A percentile compares a stretch with the other conserved stretches of the same genome.
These are phyloP conservation scores for Vigna radiata DNA, from an alignment of 306 rosid species.

Conservation along the genomic window DNA sequence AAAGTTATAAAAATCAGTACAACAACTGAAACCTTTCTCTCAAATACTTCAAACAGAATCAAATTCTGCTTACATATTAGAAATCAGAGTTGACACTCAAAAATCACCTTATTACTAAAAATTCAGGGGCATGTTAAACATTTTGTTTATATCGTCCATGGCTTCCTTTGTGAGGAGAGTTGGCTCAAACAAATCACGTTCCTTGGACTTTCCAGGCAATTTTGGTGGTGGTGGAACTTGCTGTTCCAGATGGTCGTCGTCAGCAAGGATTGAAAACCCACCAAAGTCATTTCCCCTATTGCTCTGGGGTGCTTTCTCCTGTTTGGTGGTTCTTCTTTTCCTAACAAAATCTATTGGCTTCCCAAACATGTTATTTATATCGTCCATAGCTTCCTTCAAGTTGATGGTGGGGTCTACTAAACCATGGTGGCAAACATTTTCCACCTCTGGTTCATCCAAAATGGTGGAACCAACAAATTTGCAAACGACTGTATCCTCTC, in stretches of 20 bases:
- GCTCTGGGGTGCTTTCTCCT: constrained; percentile 58
- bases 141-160: constrained; percentile 83
- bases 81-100: constrained; percentile 28
- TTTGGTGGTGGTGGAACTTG: constrained; percentile 54
- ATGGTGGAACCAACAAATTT: constrained; percentile 94
- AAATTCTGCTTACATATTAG: constrained; percentile 40
- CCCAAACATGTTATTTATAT: constrained; percentile 96
- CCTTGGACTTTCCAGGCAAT: constrained; percentile 49
- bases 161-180: constrained; percentile 83
- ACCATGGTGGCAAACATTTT: constrained; percentile 95
- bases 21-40: constrained; percentile 35
- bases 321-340: constrained; percentile 62
- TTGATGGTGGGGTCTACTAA: constrained; percentile 94
- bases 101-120: constrained; percentile 50
- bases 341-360: constrained; percentile 88
- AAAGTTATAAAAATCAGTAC: not conserved
- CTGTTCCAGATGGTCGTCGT: constrained; percentile 64
- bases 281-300: constrained; percentile 51
- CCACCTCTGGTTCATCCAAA: constrained; percentile 81
- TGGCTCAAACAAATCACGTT: constrained; percentile 78
- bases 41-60: constrained; percentile 42
- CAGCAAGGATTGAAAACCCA: constrained; percentile 86
- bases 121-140: constrained; percentile 88
- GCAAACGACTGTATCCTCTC: constrained; percentile 91
- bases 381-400: constrained; percentile 96